These are phyloP conservation scores for Aegilops tauschii DNA, from an alignment of 176 grass and related monocot genomes.

Conservation along the genomic window DNA sequence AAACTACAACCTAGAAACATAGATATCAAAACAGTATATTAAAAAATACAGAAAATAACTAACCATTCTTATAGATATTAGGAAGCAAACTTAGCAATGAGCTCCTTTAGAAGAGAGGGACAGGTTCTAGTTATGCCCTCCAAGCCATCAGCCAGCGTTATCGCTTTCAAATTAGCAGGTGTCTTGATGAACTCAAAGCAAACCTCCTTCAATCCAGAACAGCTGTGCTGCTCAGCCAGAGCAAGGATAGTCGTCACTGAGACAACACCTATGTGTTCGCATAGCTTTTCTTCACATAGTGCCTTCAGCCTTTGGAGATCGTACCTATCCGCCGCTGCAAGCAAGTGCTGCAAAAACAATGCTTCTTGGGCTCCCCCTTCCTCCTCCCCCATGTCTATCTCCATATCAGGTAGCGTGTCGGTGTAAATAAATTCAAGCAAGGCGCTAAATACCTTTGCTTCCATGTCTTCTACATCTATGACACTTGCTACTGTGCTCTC, in stretches of 20 bases:
- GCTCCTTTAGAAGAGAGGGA: not conserved
- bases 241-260: not conserved
- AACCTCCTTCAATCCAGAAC: not conserved
- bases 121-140: not conserved
- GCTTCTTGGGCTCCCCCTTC: not conserved
- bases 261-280: not conserved
- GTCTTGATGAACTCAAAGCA: slow-evolving; percentile 7
- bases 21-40: too few species aligned
- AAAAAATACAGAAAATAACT: not conserved
- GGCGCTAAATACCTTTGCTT: not conserved
- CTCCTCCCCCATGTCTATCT: not conserved
- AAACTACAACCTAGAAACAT: not conserved
- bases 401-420: not conserved
- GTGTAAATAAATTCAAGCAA: slow-evolving; percentile 5
- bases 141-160: not conserved
- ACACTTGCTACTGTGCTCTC: not conserved
- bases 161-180: not conserved
- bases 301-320: not conserved
- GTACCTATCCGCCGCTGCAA: not conserved
- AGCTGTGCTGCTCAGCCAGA: not conserved
- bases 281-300: not conserved
- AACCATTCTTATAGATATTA: not conserved
- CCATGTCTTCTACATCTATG: not conserved
- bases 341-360: not conserved
- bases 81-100: not conserved